Base-by-base conservation (phyloP, 2,329 filamentous ascomycete genomes). In the Diaporthe ampelina region DNA sequence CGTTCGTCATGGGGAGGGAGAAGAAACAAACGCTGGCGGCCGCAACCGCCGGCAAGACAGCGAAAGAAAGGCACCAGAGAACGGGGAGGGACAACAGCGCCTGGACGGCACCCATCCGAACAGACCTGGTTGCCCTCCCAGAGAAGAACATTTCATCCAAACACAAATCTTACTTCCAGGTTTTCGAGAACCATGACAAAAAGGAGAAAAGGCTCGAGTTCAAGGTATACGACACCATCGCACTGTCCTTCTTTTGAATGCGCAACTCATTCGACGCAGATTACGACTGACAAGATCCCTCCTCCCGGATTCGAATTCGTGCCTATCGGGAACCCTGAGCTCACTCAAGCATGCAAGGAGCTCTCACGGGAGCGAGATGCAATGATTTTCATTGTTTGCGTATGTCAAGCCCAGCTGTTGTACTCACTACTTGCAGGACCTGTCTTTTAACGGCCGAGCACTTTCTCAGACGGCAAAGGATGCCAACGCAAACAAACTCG, bases 341-440 rank as follows among this genome's bases (percentile, higher is more conserved):
- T 93, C 78, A 92, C 90, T 7, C 84, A 84, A 72, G 83, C 86
- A 57, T 93, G 91, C 85, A 93, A 93, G 81, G 91, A 93, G 78
- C 81, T 92, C 26, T 93, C 91, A 1, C 86, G 91, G 76, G 88
- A 91, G 77, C 85, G 86, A 68, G 90, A 87, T 77, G 90, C 89
- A 58, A 89, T 91, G 88, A 89, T 92, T 21, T 93, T 91, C 77
- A 92, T 93, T 74, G 91, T 93, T 63, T 91, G 90, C 79, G 91
- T 92, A 86, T 77, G 88, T 82, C 29, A 57, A 37, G 24, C 48
- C 52, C 63, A 37, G 24, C 26, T 21, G 63, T 48, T 21, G 19
- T 58, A 45, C 58, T 59, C 61, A 63, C 37, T 37, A 57, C 52
- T 52, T 43, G 50, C 35, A 43, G 67, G 70, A 29, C 61, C 26